A percentile compares a stretch with the other conserved stretches of the same genome.
Conservation (phyloP, 805 yeast genomes). For the Ogataea pini region DNA sequence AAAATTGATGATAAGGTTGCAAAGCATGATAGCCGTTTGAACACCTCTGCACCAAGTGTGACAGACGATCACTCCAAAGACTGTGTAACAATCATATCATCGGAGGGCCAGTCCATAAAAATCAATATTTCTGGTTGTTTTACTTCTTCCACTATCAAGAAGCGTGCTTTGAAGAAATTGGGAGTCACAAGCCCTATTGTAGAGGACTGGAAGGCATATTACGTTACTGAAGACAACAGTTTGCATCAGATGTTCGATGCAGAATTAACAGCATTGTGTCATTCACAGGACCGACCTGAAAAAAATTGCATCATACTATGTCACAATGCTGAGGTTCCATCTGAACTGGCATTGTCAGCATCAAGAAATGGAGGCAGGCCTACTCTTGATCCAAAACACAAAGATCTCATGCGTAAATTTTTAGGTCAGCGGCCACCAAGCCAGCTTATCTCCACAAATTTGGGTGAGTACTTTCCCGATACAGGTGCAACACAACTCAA, state of each 20-base stretch:
- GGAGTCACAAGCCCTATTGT: conserved; percentile 46
- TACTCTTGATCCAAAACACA: not conserved
- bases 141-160: conserved; percentile 76
- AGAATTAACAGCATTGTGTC: conserved; percentile 80
- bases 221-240: conserved; percentile 46
- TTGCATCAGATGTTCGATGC: conserved; percentile 64
- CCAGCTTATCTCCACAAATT: conserved; percentile 83
- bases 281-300: conserved; percentile 68
- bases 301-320: conserved; percentile 72
- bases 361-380: conserved; percentile 13
- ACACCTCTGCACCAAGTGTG: not conserved
- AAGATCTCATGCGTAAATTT: conserved; percentile 43
- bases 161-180: conserved; percentile 61
- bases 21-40: conserved; percentile 2
- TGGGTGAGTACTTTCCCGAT: conserved; percentile 90
- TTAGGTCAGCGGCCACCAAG: conserved; percentile 94
- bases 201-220: conserved; percentile 55
- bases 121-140: conserved; percentile 78
- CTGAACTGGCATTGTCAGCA: conserved; percentile 30
- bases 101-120: conserved; percentile 68
- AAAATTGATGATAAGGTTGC: conserved; percentile 16
- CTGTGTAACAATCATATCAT: conserved; percentile 64
- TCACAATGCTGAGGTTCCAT: conserved; percentile 62
- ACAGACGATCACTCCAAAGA: conserved; percentile 9
- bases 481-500: conserved; percentile 70